Evolutionary conservation across 306 rosid genomes (phyloP), one percentile per base, ranked within the genome.

Genomic region (Rosa chinensis): DNA sequence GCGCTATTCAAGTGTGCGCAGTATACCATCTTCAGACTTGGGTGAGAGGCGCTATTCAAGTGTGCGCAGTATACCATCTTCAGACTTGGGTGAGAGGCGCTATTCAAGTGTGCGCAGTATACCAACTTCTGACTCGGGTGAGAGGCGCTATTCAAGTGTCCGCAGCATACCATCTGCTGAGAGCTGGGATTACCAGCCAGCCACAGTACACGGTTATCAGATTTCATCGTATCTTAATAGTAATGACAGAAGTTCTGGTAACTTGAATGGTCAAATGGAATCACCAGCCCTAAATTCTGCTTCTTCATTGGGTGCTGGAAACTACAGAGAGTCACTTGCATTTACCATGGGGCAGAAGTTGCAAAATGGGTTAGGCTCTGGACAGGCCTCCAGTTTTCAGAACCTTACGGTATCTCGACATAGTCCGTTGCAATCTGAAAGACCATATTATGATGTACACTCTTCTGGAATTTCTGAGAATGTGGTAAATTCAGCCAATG

Each of bases 161-260:
- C 70, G 21, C 21, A 66, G 21, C 45, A 66, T 66, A 66, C 45
- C 70, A 35, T 66, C 93, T 62, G 14, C 49, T n/a, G 89, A 83
- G 59, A 80, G 86, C 75, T 88, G 86, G 89, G 93, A 90, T 85
- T 68, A 87, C 89, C 99, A 88, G 82, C 98, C 98, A 11, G 93
- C 94, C 77, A 93, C 96, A 4, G 82, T 89, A 61, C 97, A 91
- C 78, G 97, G 93, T 80, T 90, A 86, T 85, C 94, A 96, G 85
- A 20, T 79, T 56, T 80, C 93, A 64, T 88, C 98, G 39, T 88
- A 89, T 84, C 81, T 90, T 44, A 83, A 81, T 74, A 82, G 66
- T 74, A 91, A 82, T 77, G 93, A 89, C 61, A 79, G 84, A 87
- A 86, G 50, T 82, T 85, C 77, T 40, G 87, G 83, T 77, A 80